Evolutionary conservation across 345 rosid species (phyloP).

Genomic region (Gossypium herbaceum): DNA sequence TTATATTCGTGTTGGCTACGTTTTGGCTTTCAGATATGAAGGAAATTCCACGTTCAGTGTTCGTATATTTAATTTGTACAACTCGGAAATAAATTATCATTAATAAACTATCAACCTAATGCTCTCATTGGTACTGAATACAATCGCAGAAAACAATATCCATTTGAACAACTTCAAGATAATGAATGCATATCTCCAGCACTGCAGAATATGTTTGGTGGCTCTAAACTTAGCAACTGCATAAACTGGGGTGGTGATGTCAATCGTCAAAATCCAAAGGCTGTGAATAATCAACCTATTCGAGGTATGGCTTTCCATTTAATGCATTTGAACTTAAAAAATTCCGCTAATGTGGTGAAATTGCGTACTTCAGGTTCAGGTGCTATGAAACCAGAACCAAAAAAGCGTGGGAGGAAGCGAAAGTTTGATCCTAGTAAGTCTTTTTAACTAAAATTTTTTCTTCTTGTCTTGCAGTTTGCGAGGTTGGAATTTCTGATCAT

Average conservation of each 20-base stretch:
- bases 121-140: conserved; percentile 25
- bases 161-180: conserved; percentile 73
- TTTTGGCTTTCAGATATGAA: conserved; percentile 80
- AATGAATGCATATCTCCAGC: conserved; percentile 47
- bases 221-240: conserved; percentile 31
- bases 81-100: conserved; percentile 69
- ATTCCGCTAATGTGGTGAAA: conserved; percentile 26
- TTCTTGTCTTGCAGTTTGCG: not conserved
- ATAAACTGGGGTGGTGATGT: conserved; percentile 36
- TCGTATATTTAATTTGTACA: conserved; percentile 62
- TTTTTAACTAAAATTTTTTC: conserved; percentile 8
- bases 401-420: conserved; percentile 62
- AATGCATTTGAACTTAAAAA: conserved; percentile 15
- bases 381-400: conserved; percentile 40
- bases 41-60: conserved; percentile 74
- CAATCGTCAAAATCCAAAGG: conserved; percentile 27
- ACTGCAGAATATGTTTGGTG: conserved; percentile 50
- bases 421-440: conserved; percentile 65
- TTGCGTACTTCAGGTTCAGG: conserved; percentile 22
- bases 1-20: conserved; percentile 65
- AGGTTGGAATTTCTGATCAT: conserved; percentile 17
- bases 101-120: conserved; percentile 46
- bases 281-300: conserved; percentile 24
- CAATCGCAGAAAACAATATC: conserved; percentile 51
- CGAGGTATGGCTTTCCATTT: conserved; percentile 21